phyloP scores from a whole-genome alignment of 305 asterid genomes.

The Galium porrigens region DNA sequence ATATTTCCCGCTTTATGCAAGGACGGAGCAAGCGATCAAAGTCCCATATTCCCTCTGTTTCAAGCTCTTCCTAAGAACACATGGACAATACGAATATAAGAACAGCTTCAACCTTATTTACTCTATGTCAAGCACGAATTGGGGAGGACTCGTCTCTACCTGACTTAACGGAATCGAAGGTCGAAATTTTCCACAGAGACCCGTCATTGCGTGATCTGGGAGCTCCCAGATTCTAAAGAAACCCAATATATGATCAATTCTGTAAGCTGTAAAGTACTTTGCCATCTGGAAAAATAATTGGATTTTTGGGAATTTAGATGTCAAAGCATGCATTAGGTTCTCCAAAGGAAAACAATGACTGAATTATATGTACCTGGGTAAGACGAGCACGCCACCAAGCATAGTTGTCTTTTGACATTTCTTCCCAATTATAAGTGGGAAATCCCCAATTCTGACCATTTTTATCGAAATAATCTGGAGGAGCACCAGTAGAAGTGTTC shows the following conservation, averaged over 20 bases:
- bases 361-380: constrained; percentile 44
- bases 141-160: constrained; percentile 21
- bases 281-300: constrained; percentile 51
- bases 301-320: constrained; percentile 4
- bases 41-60: constrained; percentile 92
- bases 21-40: constrained; percentile 78
- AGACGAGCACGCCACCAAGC: constrained; percentile 98
- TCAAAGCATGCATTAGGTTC: neutral
- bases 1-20: constrained; percentile 36
- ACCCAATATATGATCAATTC: constrained; percentile 91
- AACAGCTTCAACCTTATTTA: neutral
- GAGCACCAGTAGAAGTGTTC: constrained; percentile 98
- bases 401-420: constrained; percentile 95
- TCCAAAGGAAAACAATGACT: constrained; percentile 1
- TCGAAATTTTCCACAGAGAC: constrained; percentile 95
- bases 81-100: neutral
- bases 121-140: neutral
- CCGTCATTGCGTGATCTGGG: constrained; percentile 87
- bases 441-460: constrained; percentile 99
- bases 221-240: constrained; percentile 99
- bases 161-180: constrained; percentile 90
- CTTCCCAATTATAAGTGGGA: constrained; percentile 99
- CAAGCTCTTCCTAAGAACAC: constrained; percentile 71
- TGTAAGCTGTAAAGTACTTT: constrained; percentile 88
- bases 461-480: constrained; percentile 95